phyloP scores from a whole-genome alignment of 176 grass and related monocot species.

The Chrysopogon serrulatus region DNA sequence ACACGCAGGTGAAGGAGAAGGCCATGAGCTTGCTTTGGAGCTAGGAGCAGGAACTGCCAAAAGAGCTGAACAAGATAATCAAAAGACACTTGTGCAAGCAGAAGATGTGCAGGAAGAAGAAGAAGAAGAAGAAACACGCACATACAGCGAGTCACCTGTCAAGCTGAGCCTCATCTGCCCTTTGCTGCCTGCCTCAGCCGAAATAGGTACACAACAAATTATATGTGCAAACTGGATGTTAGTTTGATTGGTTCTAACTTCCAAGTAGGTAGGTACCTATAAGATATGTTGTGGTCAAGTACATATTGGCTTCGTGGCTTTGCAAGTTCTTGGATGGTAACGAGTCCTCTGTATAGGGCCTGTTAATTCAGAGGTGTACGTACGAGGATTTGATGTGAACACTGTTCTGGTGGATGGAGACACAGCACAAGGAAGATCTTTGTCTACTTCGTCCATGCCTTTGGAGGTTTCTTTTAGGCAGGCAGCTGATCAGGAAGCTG shows the following conservation, averaged over 20 bases:
- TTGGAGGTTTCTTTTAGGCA: conserved; percentile 1
- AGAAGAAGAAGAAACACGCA: conserved; percentile 3
- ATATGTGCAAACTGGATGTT: neutral
- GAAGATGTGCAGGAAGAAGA: neutral
- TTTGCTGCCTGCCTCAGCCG: neutral
- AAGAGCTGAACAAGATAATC: conserved; percentile 12
- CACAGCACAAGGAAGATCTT: neutral
- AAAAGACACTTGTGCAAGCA: neutral
- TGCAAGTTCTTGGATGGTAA: conserved; percentile 17
- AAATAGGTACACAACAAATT: conserved; percentile 12
- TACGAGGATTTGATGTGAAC: conserved; percentile 21
- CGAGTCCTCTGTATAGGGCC: conserved; percentile 19
- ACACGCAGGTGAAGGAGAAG: neutral
- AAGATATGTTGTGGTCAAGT: conserved; percentile 2
- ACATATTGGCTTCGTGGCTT: neutral
- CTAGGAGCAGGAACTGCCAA: conserved; percentile 21
- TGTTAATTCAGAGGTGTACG: conserved; percentile 19
- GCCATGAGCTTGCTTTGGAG: conserved; percentile 27
- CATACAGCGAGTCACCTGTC: neutral
- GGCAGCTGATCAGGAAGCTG: conserved; percentile 24
- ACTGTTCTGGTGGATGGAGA: neutral
- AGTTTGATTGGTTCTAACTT: conserved; percentile 11
- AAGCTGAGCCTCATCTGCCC: conserved; percentile 7
- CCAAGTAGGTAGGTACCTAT: neutral
- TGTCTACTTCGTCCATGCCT: conserved; percentile 12